phyloP scores from a whole-genome alignment of 1,139 yeast species.

The Kurtzmaniella quercitrusa region DNA sequence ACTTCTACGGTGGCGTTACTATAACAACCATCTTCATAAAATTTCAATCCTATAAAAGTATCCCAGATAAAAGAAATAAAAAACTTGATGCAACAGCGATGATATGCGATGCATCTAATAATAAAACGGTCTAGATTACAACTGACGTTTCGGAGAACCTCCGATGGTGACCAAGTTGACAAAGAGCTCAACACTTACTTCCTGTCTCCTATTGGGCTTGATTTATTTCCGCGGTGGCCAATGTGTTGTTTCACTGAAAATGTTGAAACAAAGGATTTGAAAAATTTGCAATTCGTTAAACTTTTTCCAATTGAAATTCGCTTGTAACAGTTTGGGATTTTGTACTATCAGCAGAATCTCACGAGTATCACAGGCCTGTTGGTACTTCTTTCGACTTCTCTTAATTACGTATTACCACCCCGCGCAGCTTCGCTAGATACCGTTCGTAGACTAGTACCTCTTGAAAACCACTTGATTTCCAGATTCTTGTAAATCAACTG shows the following conservation, averaged over 20 bases:
- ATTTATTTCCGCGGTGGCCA: too few relatives aligned
- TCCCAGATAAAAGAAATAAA: background rate
- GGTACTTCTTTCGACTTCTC: too few relatives aligned
- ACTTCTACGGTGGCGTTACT: background rate
- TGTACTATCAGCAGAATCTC: too few relatives aligned
- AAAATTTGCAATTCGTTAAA: too few relatives aligned
- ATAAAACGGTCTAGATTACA: background rate
- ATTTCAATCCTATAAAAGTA: background rate
- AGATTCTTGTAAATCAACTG: conserved; percentile 5
- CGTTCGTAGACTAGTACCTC: too few relatives aligned
- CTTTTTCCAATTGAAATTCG: too few relatives aligned
- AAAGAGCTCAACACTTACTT: background rate
- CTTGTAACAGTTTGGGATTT: too few relatives aligned
- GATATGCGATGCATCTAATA: background rate
- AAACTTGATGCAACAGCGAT: background rate
- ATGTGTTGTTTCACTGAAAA: background rate
- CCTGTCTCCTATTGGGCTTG: background rate
- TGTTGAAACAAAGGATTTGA: too few relatives aligned
- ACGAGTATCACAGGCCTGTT: too few relatives aligned
- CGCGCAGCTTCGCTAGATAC: too few relatives aligned
- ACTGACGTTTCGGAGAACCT: background rate
- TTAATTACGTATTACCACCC: too few relatives aligned
- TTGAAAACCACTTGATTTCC: too few relatives aligned
- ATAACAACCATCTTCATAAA: conserved; percentile 1
- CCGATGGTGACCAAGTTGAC: background rate